Percentiles rank a stretch among this genome's conserved stretches.
Conservation (phyloP, 2,329 filamentous ascomycete species). For the Pseudogymnoascus sp. region DNA sequence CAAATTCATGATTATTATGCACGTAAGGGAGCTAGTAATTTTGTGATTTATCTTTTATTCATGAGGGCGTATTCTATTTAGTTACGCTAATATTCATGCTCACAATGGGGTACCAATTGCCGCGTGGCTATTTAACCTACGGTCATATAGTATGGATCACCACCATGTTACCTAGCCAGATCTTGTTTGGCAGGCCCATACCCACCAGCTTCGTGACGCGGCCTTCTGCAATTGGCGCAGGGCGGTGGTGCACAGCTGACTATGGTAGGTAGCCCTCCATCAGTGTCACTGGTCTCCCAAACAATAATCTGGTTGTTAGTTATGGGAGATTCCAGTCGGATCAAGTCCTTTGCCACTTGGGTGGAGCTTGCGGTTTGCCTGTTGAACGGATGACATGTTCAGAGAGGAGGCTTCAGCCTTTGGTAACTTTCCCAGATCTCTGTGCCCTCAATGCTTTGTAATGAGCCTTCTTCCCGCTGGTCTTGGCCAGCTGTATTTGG, state of each 20-base stretch:
- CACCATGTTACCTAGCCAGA: background rate
- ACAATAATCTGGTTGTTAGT: slow-evolving; percentile 3
- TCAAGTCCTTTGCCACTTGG: slow-evolving; percentile 6
- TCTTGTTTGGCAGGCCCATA: background rate
- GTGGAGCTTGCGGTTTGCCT: background rate
- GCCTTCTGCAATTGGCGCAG: background rate
- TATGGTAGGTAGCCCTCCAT: background rate
- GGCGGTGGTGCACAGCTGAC: background rate
- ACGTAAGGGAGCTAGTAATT: background rate
- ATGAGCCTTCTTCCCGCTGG: slow-evolving; percentile 78
- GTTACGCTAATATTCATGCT: background rate
- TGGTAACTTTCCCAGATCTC: slow-evolving; percentile 29
- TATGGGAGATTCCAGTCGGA: background rate
- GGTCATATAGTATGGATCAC: slow-evolving; percentile 2
- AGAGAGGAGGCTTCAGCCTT: slow-evolving; percentile 12
- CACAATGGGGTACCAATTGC: background rate
- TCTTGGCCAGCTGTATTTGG: slow-evolving; percentile 73
- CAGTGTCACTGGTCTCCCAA: slow-evolving; percentile 2
- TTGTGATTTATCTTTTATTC: background rate
- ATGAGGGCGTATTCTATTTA: slow-evolving; percentile 1
- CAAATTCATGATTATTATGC: background rate
- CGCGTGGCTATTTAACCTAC: slow-evolving; percentile 5
- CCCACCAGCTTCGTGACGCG: background rate
- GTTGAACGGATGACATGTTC: background rate
- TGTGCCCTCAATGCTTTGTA: slow-evolving; percentile 71